phyloP scores from a whole-genome alignment of 225 moss, liverwort and hornwort species.

The Lunularia cruciata region DNA sequence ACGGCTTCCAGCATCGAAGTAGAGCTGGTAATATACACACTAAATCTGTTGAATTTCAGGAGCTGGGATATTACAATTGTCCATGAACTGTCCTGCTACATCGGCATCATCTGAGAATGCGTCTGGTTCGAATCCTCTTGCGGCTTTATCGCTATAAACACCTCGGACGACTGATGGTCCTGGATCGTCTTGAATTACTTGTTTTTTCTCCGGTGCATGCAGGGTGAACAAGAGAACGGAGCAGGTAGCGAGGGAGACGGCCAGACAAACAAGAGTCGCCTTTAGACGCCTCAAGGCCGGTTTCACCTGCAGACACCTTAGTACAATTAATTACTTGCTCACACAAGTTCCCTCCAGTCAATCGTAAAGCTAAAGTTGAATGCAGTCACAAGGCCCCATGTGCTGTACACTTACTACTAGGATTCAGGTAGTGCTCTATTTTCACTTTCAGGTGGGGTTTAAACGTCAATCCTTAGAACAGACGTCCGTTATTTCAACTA shows the following conservation, averaged over 20 bases:
- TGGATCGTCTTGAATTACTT: conserved; percentile 22
- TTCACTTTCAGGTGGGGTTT: no score
- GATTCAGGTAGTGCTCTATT: no score
- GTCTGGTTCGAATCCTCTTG: conserved; percentile 35
- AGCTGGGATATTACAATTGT: conserved; percentile 11
- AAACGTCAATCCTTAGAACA: no score
- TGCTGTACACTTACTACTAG: no score
- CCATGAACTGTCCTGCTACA: conserved; percentile 11
- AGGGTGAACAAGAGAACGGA: conserved; percentile 65
- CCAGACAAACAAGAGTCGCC: conserved; percentile 71
- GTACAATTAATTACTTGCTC: no score
- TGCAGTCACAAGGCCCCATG: no score
- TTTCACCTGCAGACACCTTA: conserved; percentile 74
- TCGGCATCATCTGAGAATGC: conserved; percentile 28
- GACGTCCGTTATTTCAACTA: no score
- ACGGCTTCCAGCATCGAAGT: not conserved
- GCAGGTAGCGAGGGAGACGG: conserved; percentile 61
- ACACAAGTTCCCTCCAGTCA: no score
- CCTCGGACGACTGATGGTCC: conserved; percentile 28
- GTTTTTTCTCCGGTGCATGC: conserved; percentile 49
- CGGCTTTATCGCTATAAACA: conserved; percentile 31
- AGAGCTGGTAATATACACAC: not conserved
- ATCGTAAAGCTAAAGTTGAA: no score
- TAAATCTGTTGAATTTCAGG: conserved; percentile 2
- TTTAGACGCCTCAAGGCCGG: conserved; percentile 83